A percentile compares a stretch with the other conserved stretches of the same genome.
Evolutionary conservation across 2,329 filamentous ascomycete species (phyloP).

Genomic region (Salinomyces thailandicus): DNA sequence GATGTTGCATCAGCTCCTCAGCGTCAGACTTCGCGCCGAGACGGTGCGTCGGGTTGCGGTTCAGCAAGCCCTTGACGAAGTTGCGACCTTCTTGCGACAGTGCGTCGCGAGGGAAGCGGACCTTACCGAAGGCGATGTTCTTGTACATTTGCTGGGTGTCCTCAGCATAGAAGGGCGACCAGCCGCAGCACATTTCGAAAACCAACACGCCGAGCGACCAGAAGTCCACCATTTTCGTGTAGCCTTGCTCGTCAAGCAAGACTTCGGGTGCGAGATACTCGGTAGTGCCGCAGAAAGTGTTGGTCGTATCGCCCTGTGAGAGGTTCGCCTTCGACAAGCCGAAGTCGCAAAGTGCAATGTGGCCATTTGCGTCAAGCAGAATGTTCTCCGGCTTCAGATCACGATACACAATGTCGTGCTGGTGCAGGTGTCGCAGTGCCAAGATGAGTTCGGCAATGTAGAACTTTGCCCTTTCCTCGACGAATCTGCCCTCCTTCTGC

Average conservation of each 20-base stretch:
- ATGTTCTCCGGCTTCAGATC: conserved; percentile 98
- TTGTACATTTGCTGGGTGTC: conserved; percentile 99
- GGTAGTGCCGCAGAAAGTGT: conserved; percentile 96
- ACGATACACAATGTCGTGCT: conserved; percentile 95
- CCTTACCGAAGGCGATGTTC: conserved; percentile 98
- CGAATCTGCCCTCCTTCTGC: conserved; percentile 91
- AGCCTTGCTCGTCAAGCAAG: conserved; percentile 87
- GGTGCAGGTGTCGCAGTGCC: conserved; percentile 86
- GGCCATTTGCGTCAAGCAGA: conserved; percentile 87
- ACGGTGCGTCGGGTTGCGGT: conserved; percentile 91
- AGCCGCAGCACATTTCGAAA: conserved; percentile 99
- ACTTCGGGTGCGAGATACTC: conserved; percentile 96
- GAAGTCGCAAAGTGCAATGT: conserved; percentile 96
- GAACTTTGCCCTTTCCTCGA: conserved; percentile 91
- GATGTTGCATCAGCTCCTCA: conserved; percentile 83
- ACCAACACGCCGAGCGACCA: conserved; percentile 97
- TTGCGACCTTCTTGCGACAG: conserved; percentile 89
- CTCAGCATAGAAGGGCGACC: conserved; percentile 98
- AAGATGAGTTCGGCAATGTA: conserved; percentile 97
- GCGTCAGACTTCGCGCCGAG: conserved; percentile 86
- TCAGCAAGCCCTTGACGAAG: conserved; percentile 94
- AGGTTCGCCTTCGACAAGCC: conserved; percentile 95
- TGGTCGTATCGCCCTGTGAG: conserved; percentile 93
- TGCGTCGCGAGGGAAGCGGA: conserved; percentile 89
- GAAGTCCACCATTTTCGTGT: conserved; percentile 99